Percentiles rank a stretch among this genome's conserved stretches.
Conservation (phyloP, 352 stramenopile species). For the Chrysophaeum taylorii region DNA sequence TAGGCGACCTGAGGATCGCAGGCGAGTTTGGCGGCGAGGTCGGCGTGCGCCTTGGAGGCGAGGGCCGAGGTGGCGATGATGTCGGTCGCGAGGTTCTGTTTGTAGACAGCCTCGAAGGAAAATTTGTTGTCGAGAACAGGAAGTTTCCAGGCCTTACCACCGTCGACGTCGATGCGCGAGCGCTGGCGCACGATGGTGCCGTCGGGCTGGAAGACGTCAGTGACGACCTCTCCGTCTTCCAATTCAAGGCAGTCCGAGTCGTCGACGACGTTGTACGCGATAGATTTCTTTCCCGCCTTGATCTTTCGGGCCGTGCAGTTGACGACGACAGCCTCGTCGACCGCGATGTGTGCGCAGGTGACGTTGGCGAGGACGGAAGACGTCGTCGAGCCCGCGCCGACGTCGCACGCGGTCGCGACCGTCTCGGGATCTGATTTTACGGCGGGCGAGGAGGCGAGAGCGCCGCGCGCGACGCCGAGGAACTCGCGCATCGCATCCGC, state of each 20-base stretch:
- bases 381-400: conserved; percentile 25
- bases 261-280: conserved; percentile 94
- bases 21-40: too few species aligned
- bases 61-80: conserved; percentile 26
- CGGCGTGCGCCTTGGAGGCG: not conserved
- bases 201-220: conserved; percentile 76
- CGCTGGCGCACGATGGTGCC: conserved; percentile 81
- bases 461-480: conserved; percentile 41
- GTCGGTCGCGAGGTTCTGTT: conserved; percentile 74
- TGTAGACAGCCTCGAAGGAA: conserved; percentile 88
- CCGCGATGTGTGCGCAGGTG: conserved; percentile 68
- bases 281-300: conserved; percentile 69
- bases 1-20: too few species aligned
- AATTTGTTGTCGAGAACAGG: conserved; percentile 76
- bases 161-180: conserved; percentile 78
- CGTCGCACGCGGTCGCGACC: conserved; percentile 32
- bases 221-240: conserved; percentile 78
- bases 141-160: conserved; percentile 82
- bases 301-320: conserved; percentile 93
- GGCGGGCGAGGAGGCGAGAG: conserved; percentile 36
- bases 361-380: conserved; percentile 73
- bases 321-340: conserved; percentile 88
- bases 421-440: too few species aligned
- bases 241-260: conserved; percentile 72
- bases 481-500: conserved; percentile 53